Evolutionary conservation across 345 rosid species (phyloP).

Genomic region (Lepidium aucheri): DNA sequence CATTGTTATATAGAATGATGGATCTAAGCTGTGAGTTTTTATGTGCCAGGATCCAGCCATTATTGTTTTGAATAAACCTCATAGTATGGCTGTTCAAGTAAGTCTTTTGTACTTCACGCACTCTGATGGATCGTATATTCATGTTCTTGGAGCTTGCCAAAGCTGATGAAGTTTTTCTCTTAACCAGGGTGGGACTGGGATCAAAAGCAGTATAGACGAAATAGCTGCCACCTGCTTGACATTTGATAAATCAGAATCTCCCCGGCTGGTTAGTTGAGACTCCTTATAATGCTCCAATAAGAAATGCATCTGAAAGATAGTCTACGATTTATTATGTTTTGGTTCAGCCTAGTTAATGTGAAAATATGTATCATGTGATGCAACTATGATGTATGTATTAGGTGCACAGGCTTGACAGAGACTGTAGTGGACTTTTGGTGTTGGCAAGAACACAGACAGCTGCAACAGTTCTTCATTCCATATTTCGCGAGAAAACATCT

Average conservation of each 20-base stretch:
- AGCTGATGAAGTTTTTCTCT: not conserved
- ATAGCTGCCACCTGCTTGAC: conserved; percentile 60
- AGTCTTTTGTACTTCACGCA: not conserved
- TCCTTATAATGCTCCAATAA: not conserved
- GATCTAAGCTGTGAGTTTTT: conserved; percentile 6
- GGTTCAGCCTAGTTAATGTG: not conserved
- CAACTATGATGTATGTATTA: conserved; percentile 19
- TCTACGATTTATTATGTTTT: not conserved
- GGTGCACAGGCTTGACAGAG: conserved; percentile 97
- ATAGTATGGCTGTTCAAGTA: conserved; percentile 93
- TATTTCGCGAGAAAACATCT: conserved; percentile 82
- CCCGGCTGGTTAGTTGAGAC: conserved; percentile 66
- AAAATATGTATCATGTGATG: not conserved
- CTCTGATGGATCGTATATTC: not conserved
- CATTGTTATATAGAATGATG: not conserved
- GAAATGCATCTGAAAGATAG: not conserved
- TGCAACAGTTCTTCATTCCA: conserved; percentile 66
- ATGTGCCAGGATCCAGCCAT: conserved; percentile 61
- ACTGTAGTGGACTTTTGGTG: conserved; percentile 88
- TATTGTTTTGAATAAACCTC: conserved; percentile 80
- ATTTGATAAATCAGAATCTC: conserved; percentile 54
- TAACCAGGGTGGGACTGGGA: conserved; percentile 75
- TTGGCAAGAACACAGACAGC: conserved; percentile 87
- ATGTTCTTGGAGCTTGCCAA: not conserved
- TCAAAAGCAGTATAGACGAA: conserved; percentile 77